These are phyloP conservation scores for Colletotrichum lindemuthianum DNA, from an alignment of 2,329 filamentous ascomycete genomes.

Conservation along the genomic window DNA sequence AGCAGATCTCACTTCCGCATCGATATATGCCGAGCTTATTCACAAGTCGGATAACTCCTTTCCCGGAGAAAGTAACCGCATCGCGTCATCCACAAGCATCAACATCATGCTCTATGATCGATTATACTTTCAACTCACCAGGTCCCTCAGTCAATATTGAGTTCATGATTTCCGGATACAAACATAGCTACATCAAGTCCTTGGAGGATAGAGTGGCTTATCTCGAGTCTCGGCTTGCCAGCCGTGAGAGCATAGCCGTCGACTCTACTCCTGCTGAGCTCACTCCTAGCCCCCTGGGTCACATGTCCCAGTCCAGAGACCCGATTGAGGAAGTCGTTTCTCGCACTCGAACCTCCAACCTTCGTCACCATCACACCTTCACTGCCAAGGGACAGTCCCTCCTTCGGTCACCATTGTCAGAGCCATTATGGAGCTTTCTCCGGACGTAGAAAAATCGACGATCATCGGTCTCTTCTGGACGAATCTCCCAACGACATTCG, in stretches of 20 bases:
- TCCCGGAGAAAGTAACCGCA: no score
- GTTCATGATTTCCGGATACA: neutral
- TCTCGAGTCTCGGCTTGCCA: constrained; percentile 36
- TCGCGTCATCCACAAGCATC: no score
- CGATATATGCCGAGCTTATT: no score
- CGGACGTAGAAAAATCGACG: neutral
- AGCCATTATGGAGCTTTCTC: constrained; percentile 11
- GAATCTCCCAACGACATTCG: constrained; percentile 31
- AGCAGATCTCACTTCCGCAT: no score
- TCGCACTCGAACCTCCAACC: no score
- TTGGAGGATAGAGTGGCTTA: constrained; percentile 41
- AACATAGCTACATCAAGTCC: constrained; percentile 40
- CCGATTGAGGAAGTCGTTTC: no score
- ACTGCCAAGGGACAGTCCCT: constrained; percentile 24
- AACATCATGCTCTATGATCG: no score
- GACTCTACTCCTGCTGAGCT: neutral
- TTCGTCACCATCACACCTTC: neutral
- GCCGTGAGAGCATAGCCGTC: neutral
- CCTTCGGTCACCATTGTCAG: constrained; percentile 22
- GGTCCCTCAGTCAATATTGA: no score
- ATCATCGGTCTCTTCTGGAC: constrained; percentile 32
- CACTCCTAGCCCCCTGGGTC: neutral
- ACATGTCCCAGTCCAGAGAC: no score
- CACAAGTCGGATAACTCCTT: no score
- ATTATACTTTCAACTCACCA: no score